A percentile compares a stretch with the other conserved stretches of the same genome.
These are phyloP conservation scores for Cladochytrium replicatum DNA, from an alignment of 192 early-diverging fungal species.

Conservation along the genomic window DNA sequence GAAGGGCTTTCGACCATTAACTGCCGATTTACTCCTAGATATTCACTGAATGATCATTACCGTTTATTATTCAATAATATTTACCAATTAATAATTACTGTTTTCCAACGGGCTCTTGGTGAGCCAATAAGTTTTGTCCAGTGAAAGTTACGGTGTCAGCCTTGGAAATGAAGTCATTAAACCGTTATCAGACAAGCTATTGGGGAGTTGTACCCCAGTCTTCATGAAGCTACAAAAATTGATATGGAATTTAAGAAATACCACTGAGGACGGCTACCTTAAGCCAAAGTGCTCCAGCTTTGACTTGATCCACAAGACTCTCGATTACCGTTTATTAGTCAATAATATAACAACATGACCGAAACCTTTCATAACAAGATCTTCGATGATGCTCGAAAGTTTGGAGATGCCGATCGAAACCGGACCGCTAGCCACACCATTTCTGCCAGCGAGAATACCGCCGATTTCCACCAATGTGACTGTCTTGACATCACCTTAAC, in stretches of 20 bases:
- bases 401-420: constrained; percentile 37
- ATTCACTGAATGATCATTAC: too few species aligned
- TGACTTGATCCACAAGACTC: constrained; percentile 72
- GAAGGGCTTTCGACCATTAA: too few species aligned
- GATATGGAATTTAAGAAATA: neutral
- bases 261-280: constrained; percentile 15
- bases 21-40: too few species aligned
- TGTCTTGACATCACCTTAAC: constrained; percentile 68
- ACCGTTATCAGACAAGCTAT: too few species aligned
- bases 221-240: constrained; percentile 74
- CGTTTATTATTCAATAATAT: too few species aligned
- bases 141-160: too few species aligned
- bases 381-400: constrained; percentile 40
- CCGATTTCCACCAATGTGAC: constrained; percentile 77
- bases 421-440: constrained; percentile 63
- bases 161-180: too few species aligned
- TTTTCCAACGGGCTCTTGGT: too few species aligned
- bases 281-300: constrained; percentile 78
- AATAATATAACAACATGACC: constrained; percentile 56
- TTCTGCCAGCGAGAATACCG: constrained; percentile 82
- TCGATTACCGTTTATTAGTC: constrained; percentile 84
- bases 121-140: too few species aligned
- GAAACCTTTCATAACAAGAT: constrained; percentile 45
- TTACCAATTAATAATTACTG: too few species aligned
- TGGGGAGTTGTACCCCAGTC: constrained; percentile 95